Base-by-base conservation (phyloP, 768 basidiomycete genomes). In the Lentinula aciculospora region DNA sequence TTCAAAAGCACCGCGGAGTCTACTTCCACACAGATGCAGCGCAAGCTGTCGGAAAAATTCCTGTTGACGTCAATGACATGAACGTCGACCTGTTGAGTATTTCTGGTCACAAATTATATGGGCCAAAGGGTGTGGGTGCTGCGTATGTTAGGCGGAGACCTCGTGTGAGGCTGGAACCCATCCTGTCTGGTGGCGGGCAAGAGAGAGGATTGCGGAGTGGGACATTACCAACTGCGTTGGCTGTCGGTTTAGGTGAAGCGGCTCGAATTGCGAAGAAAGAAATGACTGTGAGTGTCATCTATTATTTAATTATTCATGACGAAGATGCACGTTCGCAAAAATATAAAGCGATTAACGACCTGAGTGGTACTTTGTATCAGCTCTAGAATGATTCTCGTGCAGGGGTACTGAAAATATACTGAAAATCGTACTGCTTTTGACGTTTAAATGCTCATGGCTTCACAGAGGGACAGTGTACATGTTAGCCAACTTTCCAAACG, bases 11-110 rank as follows among this genome's bases (percentile, higher is more conserved):
- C 68, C 87, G 90, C 59, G 93, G 94, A 13, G 81, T 96, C 17
- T 89, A 92, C 72, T 87, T 99, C 79, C 97, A 99, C 74, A 95
- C 97, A 19, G 97, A 99, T 70, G 96, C 92, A 27, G 97, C 97
- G 0, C 97, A 99, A 70, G 96, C 94, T 3, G 84, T 85, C 28
- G 94, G 93, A 36, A 96, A 98, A 74, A 86, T 98, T 55, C 85
- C 86, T 1, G 63, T 99, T 31, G 88, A 98, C 70, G 97, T 99
- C 39, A 94, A 98, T 67, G 93, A 87, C 64, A 86, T 93, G 84
- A 93, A 95, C 65, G 82, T 98, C 58, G 97, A 99, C 74, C 78
- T 97, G 44, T 85, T 98, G 86, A 93, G 91, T 63, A 92, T 99
- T 48, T 94, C 92, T 7, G 97, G 92, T 1, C 97, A 99, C 78